Evolutionary conservation across 805 yeast genomes (phyloP), one percentile per base, ranked within the genome.

Genomic region (Candida boidinii): DNA sequence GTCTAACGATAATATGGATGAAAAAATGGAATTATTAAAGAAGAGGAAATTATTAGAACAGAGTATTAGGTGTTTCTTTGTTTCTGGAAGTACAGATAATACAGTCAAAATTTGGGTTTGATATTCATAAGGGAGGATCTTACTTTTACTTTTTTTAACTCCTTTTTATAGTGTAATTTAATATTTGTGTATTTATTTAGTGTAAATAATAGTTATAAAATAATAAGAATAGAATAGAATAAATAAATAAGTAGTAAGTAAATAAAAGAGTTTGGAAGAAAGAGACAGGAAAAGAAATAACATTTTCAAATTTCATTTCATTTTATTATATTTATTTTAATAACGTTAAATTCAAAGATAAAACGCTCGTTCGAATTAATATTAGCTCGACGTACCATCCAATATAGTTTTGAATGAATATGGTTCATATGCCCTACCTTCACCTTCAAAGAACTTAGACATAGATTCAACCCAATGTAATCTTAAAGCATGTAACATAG

Each of bases 391-490:
- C n/a, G n/a, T n/a, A n/a, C 28, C 37, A 11, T 33, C 22, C 28
- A 56, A 35, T 11, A 54, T 38, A 2, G 43, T 49, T 29, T 59
- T 54, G 40, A 90, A 87, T 4, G 79, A 71, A 53, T 86, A 92
- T n/a, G 98, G 97, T 43, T 73, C 78, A 54, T 84, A 92, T 5
- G 88, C 76, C 44, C 76, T 68, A 39, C 99, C 99, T 58, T 90
- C 97, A 56, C 99, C 99, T 53, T 83, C 92, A 51, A 88, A 92
- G 63, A 81, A 94, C 65, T 92, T 92, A 41, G 96, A 86, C 99
- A 92, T 92, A 18, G 96, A 80, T 64, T 92, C 99, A 41, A 92
- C 98, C 99, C 99, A 92, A 58, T 92, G 98, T 53, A 92, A 72
- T 68, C 99, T 84, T 53, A 92, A 71, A n/a, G 96, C 82, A 61